phyloP scores from a whole-genome alignment of 495 filamentous ascomycete species.

The Lasiosphaeria miniovina region DNA sequence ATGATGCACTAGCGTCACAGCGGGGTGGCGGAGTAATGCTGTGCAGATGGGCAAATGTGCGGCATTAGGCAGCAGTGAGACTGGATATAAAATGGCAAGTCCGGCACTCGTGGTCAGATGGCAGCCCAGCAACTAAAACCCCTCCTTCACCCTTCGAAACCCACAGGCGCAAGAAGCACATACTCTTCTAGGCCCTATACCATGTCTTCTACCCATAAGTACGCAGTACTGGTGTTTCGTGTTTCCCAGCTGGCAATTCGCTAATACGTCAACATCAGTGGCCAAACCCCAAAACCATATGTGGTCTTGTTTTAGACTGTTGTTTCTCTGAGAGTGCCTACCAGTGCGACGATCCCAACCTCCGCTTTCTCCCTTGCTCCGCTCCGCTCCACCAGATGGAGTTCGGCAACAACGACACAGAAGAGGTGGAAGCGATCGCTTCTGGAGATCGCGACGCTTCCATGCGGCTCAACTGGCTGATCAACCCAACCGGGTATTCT shows the following conservation, averaged over 20 bases:
- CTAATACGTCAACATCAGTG: background rate
- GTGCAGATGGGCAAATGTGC: background rate
- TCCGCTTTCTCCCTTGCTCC: constrained; percentile 3
- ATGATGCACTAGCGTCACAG: background rate
- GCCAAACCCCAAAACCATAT: no score
- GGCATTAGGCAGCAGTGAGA: background rate
- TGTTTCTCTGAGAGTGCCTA: constrained; percentile 6
- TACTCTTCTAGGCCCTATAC: background rate
- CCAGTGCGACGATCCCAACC: background rate
- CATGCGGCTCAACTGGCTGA: constrained; percentile 12
- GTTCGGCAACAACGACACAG: no score
- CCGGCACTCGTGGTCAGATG: background rate
- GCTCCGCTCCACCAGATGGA: no score
- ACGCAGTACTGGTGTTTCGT: background rate
- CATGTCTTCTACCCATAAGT: background rate
- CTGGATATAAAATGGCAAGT: background rate
- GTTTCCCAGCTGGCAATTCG: background rate
- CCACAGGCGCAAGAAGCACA: background rate
- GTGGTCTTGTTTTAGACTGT: no score
- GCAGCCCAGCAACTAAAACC: no score
- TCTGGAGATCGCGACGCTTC: constrained; percentile 9
- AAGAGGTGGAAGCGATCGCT: no score
- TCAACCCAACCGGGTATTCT: constrained; percentile 9
- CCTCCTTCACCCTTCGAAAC: background rate
- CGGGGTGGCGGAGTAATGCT: background rate